Evolutionary conservation across 495 filamentous ascomycete species (phyloP).

Genomic region (Entonaema liquescens): DNA sequence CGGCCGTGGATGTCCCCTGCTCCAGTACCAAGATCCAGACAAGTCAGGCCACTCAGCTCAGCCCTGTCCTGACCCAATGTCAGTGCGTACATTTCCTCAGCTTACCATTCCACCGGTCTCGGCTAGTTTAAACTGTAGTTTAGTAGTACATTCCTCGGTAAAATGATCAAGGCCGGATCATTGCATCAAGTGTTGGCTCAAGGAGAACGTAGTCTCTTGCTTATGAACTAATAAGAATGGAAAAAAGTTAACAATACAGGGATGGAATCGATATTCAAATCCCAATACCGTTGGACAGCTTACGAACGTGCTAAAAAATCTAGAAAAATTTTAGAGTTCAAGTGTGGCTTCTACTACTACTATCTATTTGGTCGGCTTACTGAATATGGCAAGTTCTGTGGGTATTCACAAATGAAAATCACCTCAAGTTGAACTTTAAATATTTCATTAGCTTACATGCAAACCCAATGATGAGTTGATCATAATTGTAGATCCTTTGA

Average conservation of each 20-base stretch:
- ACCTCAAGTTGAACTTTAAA: conserved; percentile 9
- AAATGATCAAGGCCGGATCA: background rate
- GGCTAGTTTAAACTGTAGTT: background rate
- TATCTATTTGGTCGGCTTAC: background rate
- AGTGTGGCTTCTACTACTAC: background rate
- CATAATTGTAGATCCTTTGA: background rate
- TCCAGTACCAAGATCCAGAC: conserved; percentile 22
- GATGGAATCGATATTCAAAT: background rate
- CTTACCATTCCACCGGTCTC: conserved; percentile 1
- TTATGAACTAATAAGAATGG: background rate
- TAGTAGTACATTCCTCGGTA: background rate
- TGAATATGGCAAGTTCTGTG: conserved; percentile 10
- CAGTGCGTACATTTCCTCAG: conserved; percentile 16
- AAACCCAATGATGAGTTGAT: background rate
- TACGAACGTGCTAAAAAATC: background rate
- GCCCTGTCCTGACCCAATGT: conserved; percentile 9
- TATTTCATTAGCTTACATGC: background rate
- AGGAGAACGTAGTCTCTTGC: background rate
- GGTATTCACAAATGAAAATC: conserved; percentile 2
- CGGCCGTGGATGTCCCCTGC: conserved; percentile 14
- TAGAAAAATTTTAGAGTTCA: background rate
- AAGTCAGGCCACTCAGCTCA: conserved; percentile 21
- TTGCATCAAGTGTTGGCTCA: background rate
- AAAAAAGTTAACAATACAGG: background rate
- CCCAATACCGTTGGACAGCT: background rate